Conservation (phyloP, 1,284 basidiomycete species). For the Tilletia caries region DNA sequence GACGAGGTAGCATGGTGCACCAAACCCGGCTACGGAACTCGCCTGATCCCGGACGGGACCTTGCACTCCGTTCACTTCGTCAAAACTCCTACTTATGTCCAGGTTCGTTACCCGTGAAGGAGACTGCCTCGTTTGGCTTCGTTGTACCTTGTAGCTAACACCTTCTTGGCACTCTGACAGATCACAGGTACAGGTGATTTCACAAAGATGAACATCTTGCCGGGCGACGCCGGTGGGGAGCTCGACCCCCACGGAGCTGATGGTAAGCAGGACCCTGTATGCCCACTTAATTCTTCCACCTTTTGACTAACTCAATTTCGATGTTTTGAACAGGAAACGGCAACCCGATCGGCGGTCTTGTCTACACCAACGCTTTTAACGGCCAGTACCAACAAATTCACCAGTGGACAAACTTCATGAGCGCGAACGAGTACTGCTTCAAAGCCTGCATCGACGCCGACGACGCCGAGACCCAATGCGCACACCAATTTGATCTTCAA, state of each 20-base stretch:
- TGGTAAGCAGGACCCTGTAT: slow-evolving; percentile 56
- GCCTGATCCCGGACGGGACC: slow-evolving; percentile 49
- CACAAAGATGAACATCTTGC: slow-evolving; percentile 54
- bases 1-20: slow-evolving; percentile 49
- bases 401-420: slow-evolving; percentile 34
- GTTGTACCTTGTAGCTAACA: too few relatives aligned
- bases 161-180: too few relatives aligned
- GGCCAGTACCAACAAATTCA: slow-evolving; percentile 48
- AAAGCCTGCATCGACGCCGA: slow-evolving; percentile 27
- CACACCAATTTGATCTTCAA: slow-evolving; percentile 48
- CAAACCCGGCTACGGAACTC: slow-evolving; percentile 44
- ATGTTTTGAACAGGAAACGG: slow-evolving; percentile 50
- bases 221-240: slow-evolving; percentile 57
- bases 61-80: slow-evolving; percentile 48
- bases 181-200: slow-evolving; percentile 55
- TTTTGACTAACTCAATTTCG: slow-evolving; percentile 49
- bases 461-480: slow-evolving; percentile 38
- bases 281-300: slow-evolving; percentile 22
- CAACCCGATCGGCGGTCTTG: slow-evolving; percentile 61
- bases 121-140: too few relatives aligned
- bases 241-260: slow-evolving; percentile 60
- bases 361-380: slow-evolving; percentile 59
- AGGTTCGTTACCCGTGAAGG: slow-evolving; percentile 39
- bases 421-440: slow-evolving; percentile 20
- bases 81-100: slow-evolving; percentile 49